These are phyloP conservation scores for Cryptococcus neoformans DNA, from an alignment of 1,284 basidiomycete species.

Conservation along the genomic window DNA sequence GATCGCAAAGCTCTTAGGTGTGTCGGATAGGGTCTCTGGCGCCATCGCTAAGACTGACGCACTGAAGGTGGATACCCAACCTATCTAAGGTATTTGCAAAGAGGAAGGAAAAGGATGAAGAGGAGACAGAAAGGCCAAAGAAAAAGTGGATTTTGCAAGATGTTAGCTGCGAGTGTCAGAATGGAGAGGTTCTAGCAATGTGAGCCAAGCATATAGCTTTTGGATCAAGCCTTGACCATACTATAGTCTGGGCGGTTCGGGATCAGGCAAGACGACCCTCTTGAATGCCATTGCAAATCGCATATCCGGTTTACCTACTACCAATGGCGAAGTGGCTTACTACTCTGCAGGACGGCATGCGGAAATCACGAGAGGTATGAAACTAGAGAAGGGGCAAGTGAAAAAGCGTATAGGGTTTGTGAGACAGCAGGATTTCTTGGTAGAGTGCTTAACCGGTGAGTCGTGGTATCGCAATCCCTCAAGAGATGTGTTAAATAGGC, in stretches of 20 bases:
- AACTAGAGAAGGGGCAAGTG: slow-evolving; percentile 29
- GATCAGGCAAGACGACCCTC: slow-evolving; percentile 50
- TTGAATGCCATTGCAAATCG: slow-evolving; percentile 49
- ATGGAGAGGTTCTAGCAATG: slow-evolving; percentile 50
- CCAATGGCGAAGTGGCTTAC: slow-evolving; percentile 37
- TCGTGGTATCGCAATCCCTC: not conserved
- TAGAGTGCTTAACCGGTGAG: slow-evolving; percentile 48
- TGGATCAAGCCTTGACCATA: not conserved
- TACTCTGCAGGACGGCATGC: slow-evolving; percentile 8
- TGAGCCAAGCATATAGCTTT: slow-evolving; percentile 18
- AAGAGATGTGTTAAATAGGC: not conserved
- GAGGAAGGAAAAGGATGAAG: slow-evolving; percentile 2
- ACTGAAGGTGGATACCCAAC: not conserved
- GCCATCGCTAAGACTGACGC: not conserved
- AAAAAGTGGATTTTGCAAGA: slow-evolving; percentile 44
- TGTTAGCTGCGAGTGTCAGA: slow-evolving; percentile 41
- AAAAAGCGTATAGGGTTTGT: slow-evolving; percentile 49
- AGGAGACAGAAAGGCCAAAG: slow-evolving; percentile 12
- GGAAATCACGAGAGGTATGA: slow-evolving; percentile 1
- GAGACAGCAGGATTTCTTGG: slow-evolving; percentile 46
- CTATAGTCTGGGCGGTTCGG: slow-evolving; percentile 43
- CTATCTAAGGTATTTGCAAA: not conserved
- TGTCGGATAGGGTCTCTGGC: not conserved
- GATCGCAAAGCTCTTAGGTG: slow-evolving; percentile 14
- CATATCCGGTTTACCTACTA: slow-evolving; percentile 40